A percentile compares a stretch with the other conserved stretches of the same genome.
These are phyloP conservation scores for Boletus barrowsii DNA, from an alignment of 768 basidiomycete genomes.

Conservation along the genomic window DNA sequence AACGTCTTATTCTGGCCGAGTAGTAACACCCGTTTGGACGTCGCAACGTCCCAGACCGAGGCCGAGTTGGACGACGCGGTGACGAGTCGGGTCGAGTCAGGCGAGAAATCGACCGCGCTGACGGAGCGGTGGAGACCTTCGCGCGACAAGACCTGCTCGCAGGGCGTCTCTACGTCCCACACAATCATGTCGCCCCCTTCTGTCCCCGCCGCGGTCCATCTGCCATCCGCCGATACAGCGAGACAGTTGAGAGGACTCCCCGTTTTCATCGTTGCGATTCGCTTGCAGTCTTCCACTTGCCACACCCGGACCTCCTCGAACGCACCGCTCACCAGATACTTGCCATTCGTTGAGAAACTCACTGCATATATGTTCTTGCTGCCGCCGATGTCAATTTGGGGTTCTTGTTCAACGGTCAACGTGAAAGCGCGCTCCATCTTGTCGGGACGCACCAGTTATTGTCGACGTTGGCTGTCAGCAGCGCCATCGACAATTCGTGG, in stretches of 20 bases:
- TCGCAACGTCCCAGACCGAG: background rate
- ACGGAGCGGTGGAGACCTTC: background rate
- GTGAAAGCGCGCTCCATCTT: background rate
- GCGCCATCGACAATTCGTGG: too few species aligned
- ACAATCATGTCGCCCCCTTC: background rate
- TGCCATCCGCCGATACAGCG: background rate
- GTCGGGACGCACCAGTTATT: background rate
- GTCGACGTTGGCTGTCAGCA: too few species aligned
- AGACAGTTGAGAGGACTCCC: background rate
- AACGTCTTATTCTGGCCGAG: background rate
- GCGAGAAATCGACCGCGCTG: background rate
- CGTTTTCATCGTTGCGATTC: background rate
- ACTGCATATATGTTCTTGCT: background rate
- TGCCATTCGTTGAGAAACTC: background rate
- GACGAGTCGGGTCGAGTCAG: background rate
- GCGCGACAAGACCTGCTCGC: background rate
- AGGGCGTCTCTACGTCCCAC: background rate
- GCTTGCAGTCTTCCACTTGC: background rate
- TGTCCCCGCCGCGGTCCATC: background rate
- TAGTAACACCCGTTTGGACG: background rate
- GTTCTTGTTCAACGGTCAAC: background rate
- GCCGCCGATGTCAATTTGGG: background rate
- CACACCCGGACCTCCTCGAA: background rate
- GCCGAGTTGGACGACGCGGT: background rate
- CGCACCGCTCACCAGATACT: background rate